Evolutionary conservation across 441 rosid genomes (phyloP).

Genomic region (Erodium texanum): DNA sequence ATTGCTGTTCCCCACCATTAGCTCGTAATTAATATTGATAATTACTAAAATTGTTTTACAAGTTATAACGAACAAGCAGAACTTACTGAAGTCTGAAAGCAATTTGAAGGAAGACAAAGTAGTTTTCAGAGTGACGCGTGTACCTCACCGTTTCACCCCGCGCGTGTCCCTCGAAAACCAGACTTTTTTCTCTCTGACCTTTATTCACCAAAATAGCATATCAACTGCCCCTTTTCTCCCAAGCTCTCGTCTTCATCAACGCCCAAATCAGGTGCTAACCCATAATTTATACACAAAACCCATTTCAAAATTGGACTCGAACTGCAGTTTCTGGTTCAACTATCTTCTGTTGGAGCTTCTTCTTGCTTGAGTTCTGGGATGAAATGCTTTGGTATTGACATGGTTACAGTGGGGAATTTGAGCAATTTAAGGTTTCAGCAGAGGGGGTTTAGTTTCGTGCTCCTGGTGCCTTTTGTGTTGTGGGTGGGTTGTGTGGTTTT

Average conservation of each 20-base stretch:
- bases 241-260: not conserved
- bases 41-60: too few species aligned
- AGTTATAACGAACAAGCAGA: too few species aligned
- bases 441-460: conserved; percentile 36
- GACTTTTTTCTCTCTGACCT: not conserved
- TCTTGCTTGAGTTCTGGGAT: conserved; percentile 15
- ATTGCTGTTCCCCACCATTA: too few species aligned
- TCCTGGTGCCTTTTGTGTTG: conserved; percentile 34
- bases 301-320: not conserved
- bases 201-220: not conserved
- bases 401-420: conserved; percentile 34
- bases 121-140: too few species aligned
- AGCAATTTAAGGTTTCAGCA: conserved; percentile 23
- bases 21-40: too few species aligned
- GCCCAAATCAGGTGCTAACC: not conserved
- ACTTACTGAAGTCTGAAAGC: too few species aligned
- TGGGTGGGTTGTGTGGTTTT: conserved; percentile 43
- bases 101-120: too few species aligned
- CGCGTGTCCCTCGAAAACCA: not conserved
- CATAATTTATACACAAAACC: not conserved
- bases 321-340: not conserved
- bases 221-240: not conserved
- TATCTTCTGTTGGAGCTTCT: not conserved
- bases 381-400: conserved; percentile 27
- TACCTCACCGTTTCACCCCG: not conserved